Conservation (phyloP, 2,329 filamentous ascomycete species). For the Trichoderma breve region DNA sequence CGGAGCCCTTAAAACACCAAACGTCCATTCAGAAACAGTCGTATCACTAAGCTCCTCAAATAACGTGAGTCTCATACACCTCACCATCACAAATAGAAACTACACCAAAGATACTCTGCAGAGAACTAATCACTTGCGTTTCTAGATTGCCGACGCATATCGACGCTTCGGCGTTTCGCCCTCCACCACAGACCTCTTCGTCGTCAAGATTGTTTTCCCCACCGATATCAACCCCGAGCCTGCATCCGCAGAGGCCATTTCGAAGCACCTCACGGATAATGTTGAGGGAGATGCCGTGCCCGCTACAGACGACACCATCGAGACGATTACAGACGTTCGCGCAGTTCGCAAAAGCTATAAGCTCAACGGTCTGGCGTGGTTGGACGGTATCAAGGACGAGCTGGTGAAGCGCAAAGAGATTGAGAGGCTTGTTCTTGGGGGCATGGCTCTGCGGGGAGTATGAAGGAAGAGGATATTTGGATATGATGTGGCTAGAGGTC, state of each 20-base stretch:
- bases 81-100: background rate
- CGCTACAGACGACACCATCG: constrained; percentile 64
- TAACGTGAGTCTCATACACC: constrained; percentile 58
- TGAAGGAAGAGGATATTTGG: constrained; percentile 17
- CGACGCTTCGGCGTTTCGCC: constrained; percentile 79
- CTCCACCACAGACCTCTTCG: constrained; percentile 68
- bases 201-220: constrained; percentile 70
- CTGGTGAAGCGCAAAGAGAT: constrained; percentile 51
- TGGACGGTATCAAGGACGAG: constrained; percentile 47
- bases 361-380: constrained; percentile 59
- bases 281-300: constrained; percentile 60
- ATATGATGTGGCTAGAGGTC: no score
- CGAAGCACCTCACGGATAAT: constrained; percentile 57
- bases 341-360: constrained; percentile 86
- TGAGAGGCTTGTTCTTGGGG: constrained; percentile 68
- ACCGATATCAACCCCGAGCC: constrained; percentile 42
- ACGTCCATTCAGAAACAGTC: constrained; percentile 87
- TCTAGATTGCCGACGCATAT: constrained; percentile 86
- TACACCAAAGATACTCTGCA: background rate
- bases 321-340: constrained; percentile 58
- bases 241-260: constrained; percentile 46
- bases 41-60: constrained; percentile 76
- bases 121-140: background rate
- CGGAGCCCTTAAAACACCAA: constrained; percentile 69
- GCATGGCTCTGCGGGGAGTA: constrained; percentile 63